These are phyloP conservation scores for Adansonia rubrostipa DNA, from an alignment of 441 rosid species.

Conservation along the genomic window DNA sequence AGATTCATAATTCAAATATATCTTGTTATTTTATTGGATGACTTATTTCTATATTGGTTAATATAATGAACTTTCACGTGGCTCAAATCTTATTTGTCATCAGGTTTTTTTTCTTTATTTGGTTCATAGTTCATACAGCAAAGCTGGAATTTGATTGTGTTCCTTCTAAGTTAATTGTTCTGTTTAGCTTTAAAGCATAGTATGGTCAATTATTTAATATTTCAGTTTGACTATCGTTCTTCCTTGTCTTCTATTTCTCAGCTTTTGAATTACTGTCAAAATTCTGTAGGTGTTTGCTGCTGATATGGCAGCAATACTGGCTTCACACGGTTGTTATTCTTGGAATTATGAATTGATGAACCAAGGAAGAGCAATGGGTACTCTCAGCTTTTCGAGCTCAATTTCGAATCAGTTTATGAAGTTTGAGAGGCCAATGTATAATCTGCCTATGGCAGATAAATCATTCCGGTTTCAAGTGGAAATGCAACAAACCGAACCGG, in stretches of 20 bases:
- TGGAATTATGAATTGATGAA: conserved; percentile 35
- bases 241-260: background rate
- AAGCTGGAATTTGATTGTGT: conserved; percentile 6
- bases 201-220: background rate
- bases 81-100: background rate
- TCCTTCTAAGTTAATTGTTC: background rate
- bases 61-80: background rate
- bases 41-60: background rate
- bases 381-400: conserved; percentile 60
- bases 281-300: conserved; percentile 32
- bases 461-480: conserved; percentile 48
- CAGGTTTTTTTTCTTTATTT: background rate
- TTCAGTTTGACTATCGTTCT: background rate
- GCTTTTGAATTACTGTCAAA: background rate
- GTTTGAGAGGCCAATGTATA: conserved; percentile 42
- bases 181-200: conserved; percentile 13
- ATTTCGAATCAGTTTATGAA: conserved; percentile 38
- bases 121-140: background rate
- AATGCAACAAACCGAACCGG: conserved; percentile 63
- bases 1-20: background rate
- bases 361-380: conserved; percentile 50
- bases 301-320: conserved; percentile 76
- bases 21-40: conserved; percentile 1
- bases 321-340: conserved; percentile 71
- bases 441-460: conserved; percentile 30